Base-by-base conservation (phyloP, 78 protist genomes). In the Diacronema lutheri region DNA sequence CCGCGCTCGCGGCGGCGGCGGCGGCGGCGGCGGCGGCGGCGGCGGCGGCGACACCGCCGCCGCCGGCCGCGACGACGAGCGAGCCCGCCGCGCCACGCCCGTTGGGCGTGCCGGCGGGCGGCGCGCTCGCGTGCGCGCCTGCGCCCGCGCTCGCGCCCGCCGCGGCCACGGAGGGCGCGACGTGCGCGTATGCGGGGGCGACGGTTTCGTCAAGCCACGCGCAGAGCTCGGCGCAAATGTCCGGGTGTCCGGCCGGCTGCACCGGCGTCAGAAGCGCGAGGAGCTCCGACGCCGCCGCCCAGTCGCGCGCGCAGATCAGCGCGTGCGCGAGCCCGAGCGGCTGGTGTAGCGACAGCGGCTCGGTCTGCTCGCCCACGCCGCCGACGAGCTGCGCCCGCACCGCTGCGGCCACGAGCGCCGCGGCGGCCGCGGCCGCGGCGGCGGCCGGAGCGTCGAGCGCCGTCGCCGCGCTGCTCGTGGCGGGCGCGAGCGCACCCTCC, bases 311-410 rank as follows among this genome's bases (percentile, higher is more conserved):
- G 19, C 19, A 31, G 55, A 81, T 60, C 37, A 60, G 60, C 46
- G 74, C 85, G n/a, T 33, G 56, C n/a, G 44, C 44, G 56, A 81
- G 46, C 20, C 37, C 61, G 21, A 81, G 85, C 74, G 66, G 66
- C 73, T 81, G 85, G 26, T 44, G 16, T 4, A 3, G 12, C 16
- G 16, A 7, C 50, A 44, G 50, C 3, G 50, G 50, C 50, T 9
- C 50, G 50, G 16, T 9, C 16, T 44, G 50, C 50, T 3, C 50
- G 50, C 50, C 50, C 50, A 44, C 50, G 50, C 50, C 50, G 50
- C 50, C 50, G 50, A 7, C 7, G 50, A 3, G 50, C n/a, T n/a
- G n/a, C n/a, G n/a, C n/a, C n/a, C n/a, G n/a, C n/a, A n/a, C n/a
- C n/a, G n/a, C n/a, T n/a, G n/a, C n/a, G n/a, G n/a, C n/a, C n/a